Percentiles rank a stretch among this genome's conserved stretches.
Conservation (phyloP, 2,329 filamentous ascomycete species). For the Neopestalotiopsis rosae region DNA sequence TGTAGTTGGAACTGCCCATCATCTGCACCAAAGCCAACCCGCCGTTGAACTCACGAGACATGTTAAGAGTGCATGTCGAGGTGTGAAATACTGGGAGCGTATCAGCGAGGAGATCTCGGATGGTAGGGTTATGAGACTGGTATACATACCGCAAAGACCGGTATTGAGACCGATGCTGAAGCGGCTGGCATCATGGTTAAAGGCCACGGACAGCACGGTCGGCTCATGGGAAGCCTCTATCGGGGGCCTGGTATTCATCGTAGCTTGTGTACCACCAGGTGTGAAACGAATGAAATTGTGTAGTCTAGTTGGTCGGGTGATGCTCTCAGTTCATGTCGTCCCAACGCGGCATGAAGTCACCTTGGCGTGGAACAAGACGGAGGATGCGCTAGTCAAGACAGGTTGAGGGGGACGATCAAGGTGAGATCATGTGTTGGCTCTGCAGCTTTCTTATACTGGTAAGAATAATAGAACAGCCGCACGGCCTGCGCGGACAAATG, state of each 20-base stretch:
- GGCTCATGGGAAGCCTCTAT: constrained; percentile 80
- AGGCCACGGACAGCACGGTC: constrained; percentile 80
- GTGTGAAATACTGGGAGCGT: constrained; percentile 24
- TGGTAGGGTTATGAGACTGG: not conserved
- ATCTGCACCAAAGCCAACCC: constrained; percentile 85
- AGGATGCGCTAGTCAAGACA: not conserved
- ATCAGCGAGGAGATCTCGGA: not conserved
- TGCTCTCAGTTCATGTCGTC: not conserved
- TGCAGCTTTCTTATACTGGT: not conserved
- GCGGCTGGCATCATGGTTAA: constrained; percentile 84
- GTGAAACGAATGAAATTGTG: not conserved
- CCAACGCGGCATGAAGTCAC: not conserved
- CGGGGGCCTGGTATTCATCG: constrained; percentile 87
- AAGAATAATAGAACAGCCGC: not conserved
- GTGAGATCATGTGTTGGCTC: not conserved
- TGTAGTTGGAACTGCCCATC: constrained; percentile 85
- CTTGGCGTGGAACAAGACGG: not conserved
- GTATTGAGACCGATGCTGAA: constrained; percentile 88
- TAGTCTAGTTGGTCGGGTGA: not conserved
- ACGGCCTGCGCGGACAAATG: not conserved
- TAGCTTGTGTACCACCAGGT: constrained; percentile 25
- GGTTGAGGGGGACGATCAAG: not conserved
- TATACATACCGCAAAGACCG: constrained; percentile 77
- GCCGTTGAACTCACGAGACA: constrained; percentile 69
- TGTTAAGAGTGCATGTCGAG: constrained; percentile 6